phyloP scores from a whole-genome alignment of 768 basidiomycete genomes.

The Suillus fuscotomentosus region DNA sequence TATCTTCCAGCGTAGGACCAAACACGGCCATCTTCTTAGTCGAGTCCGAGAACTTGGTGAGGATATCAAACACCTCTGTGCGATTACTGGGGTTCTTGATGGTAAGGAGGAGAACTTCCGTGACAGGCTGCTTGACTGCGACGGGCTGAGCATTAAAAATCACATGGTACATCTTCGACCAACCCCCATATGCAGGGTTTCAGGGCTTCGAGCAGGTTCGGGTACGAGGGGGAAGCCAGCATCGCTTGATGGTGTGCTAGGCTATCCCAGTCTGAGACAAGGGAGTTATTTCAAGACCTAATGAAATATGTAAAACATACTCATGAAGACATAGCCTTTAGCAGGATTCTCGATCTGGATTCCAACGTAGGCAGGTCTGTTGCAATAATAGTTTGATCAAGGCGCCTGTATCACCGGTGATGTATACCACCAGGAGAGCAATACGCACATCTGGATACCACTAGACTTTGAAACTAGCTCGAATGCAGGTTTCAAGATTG shows the following conservation, averaged over 20 bases:
- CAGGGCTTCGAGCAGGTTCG: slow-evolving; percentile 7
- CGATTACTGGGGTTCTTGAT: slow-evolving; percentile 25
- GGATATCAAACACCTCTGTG: slow-evolving; percentile 8
- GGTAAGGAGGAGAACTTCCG: slow-evolving; percentile 15
- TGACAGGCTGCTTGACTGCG: slow-evolving; percentile 22
- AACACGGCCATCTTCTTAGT: slow-evolving; percentile 16
- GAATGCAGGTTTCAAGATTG: slow-evolving; percentile 5
- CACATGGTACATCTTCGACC: slow-evolving; percentile 20
- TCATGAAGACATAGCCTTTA: slow-evolving; percentile 16
- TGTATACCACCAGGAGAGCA: background rate
- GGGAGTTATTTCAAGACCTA: background rate
- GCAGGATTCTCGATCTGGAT: slow-evolving; percentile 17
- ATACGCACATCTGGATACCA: slow-evolving; percentile 16
- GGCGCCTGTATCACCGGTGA: background rate
- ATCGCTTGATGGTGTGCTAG: slow-evolving; percentile 18
- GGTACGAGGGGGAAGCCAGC: slow-evolving; percentile 6
- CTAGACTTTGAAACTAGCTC: slow-evolving; percentile 9
- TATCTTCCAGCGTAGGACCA: slow-evolving; percentile 20
- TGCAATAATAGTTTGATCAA: background rate
- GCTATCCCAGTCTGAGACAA: slow-evolving; percentile 26
- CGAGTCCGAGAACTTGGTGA: slow-evolving; percentile 14
- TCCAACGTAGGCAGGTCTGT: slow-evolving; percentile 21
- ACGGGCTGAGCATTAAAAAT: slow-evolving; percentile 14
- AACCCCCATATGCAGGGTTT: slow-evolving; percentile 8
- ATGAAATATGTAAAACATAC: slow-evolving; percentile 8